These are phyloP conservation scores for Cryptococcus depauperatus DNA, from an alignment of 1,284 basidiomycete species.

Conservation along the genomic window DNA sequence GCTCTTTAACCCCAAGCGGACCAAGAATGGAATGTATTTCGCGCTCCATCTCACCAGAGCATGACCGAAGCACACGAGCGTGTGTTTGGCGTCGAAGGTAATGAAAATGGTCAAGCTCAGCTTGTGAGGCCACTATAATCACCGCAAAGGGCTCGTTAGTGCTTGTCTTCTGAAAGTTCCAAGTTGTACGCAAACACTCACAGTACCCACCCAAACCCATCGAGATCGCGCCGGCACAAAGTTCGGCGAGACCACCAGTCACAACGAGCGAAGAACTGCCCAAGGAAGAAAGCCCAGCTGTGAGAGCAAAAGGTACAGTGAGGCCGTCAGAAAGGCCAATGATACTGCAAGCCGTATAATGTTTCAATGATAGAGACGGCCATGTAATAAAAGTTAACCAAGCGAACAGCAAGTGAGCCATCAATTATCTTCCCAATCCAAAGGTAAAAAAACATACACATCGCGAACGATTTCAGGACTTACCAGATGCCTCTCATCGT, in stretches of 20 bases:
- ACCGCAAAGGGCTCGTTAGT: not conserved
- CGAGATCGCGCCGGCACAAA: conserved; percentile 84
- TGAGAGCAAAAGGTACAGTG: conserved; percentile 84
- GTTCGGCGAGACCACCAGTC: conserved; percentile 80
- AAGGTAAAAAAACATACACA: conserved; percentile 21
- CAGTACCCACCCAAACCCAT: conserved; percentile 97
- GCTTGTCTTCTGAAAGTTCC: too few species aligned
- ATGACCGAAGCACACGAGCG: conserved; percentile 75
- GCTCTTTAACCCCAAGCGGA: conserved; percentile 78
- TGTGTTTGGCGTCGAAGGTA: conserved; percentile 67
- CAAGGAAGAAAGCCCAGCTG: conserved; percentile 74
- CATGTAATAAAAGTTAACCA: too few species aligned
- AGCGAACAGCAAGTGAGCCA: too few species aligned
- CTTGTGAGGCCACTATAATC: conserved; percentile 68
- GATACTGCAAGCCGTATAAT: conserved; percentile 52
- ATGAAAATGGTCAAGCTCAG: conserved; percentile 88
- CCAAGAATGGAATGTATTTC: conserved; percentile 84
- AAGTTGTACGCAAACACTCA: conserved; percentile 18
- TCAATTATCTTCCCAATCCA: not conserved
- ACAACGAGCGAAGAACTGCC: conserved; percentile 83
- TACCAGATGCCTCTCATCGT: conserved; percentile 46
- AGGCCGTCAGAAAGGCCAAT: conserved; percentile 95
- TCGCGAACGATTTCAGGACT: conserved; percentile 46
- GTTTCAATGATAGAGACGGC: too few species aligned
- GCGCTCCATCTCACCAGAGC: conserved; percentile 88